phyloP scores from a whole-genome alignment of 208 protist species.

The Wallacemonas rigidus region DNA sequence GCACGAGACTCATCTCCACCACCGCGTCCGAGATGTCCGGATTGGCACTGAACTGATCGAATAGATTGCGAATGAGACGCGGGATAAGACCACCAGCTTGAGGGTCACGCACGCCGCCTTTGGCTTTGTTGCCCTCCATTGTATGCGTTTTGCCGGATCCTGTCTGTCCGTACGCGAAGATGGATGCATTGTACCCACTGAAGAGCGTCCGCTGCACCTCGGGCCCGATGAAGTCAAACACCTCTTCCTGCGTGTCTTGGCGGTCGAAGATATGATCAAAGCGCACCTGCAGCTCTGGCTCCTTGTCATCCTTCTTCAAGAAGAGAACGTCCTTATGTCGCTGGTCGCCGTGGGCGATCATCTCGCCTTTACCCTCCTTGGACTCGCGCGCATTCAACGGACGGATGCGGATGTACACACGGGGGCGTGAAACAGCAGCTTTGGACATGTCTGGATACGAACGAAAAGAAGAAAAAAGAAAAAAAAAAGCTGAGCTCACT shows the following conservation, averaged over 20 bases:
- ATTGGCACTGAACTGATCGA: slow-evolving; percentile 62
- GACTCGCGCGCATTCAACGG: slow-evolving; percentile 85
- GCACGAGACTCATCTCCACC: slow-evolving; percentile 82
- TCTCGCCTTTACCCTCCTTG: slow-evolving; percentile 66
- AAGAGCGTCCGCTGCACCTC: slow-evolving; percentile 80
- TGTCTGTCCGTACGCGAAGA: slow-evolving; percentile 97
- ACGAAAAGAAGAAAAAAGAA: slow-evolving; percentile 17
- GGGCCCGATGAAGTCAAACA: slow-evolving; percentile 71
- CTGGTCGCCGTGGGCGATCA: slow-evolving; percentile 57
- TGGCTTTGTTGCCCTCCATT: slow-evolving; percentile 77
- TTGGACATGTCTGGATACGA: slow-evolving; percentile 53
- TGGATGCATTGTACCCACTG: slow-evolving; percentile 88
- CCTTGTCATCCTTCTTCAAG: slow-evolving; percentile 69
- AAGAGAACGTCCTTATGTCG: slow-evolving; percentile 79
- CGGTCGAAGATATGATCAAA: slow-evolving; percentile 86
- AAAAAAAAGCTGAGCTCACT: slow-evolving; percentile 20
- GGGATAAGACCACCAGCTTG: slow-evolving; percentile 63
- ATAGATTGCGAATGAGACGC: slow-evolving; percentile 76
- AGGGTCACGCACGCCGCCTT: slow-evolving; percentile 18
- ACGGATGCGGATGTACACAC: slow-evolving; percentile 90
- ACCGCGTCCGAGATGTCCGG: slow-evolving; percentile 68
- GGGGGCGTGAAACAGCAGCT: slow-evolving; percentile 70
- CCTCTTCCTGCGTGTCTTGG: slow-evolving; percentile 34
- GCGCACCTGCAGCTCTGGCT: slow-evolving; percentile 65
- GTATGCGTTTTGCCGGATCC: slow-evolving; percentile 94